phyloP scores from a whole-genome alignment of 495 filamentous ascomycete species.

The Amphirosellinia nigrospora region DNA sequence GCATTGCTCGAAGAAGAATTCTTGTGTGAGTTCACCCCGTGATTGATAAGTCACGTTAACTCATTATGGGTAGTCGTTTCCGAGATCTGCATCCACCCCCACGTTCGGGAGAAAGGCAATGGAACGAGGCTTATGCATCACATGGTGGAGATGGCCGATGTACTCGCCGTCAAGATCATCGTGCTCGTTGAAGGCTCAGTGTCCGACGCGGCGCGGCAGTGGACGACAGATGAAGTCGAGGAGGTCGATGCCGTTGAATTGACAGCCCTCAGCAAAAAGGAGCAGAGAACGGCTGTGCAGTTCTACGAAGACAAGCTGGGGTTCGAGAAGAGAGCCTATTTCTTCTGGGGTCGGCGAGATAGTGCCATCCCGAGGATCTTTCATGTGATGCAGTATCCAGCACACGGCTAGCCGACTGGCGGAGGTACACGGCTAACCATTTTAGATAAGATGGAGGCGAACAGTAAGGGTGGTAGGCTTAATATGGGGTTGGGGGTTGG shows the following conservation, averaged over 20 bases:
- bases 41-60: neutral
- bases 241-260: constrained; percentile 17
- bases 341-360: constrained; percentile 25
- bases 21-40: constrained; percentile 18
- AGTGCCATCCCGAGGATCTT: constrained; percentile 22
- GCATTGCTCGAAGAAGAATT: constrained; percentile 24
- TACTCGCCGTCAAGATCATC: constrained; percentile 20
- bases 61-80: constrained; percentile 23
- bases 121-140: constrained; percentile 26
- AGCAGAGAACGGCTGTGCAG: constrained; percentile 20
- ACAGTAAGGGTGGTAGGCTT: neutral
- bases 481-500: neutral
- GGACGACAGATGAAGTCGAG: constrained; percentile 16
- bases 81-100: constrained; percentile 25
- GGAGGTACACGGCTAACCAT: neutral
- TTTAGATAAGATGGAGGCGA: neutral
- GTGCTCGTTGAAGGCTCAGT: constrained; percentile 23
- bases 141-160: constrained; percentile 17
- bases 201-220: constrained; percentile 19
- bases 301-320: constrained; percentile 27
- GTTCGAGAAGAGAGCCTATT: constrained; percentile 23
- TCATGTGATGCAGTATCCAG: constrained; percentile 26
- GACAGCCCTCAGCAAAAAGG: neutral
- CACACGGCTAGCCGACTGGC: neutral
- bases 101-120: constrained; percentile 20